These are phyloP conservation scores for Phytophthora europaea DNA, from an alignment of 352 stramenopile species.

Conservation along the genomic window DNA sequence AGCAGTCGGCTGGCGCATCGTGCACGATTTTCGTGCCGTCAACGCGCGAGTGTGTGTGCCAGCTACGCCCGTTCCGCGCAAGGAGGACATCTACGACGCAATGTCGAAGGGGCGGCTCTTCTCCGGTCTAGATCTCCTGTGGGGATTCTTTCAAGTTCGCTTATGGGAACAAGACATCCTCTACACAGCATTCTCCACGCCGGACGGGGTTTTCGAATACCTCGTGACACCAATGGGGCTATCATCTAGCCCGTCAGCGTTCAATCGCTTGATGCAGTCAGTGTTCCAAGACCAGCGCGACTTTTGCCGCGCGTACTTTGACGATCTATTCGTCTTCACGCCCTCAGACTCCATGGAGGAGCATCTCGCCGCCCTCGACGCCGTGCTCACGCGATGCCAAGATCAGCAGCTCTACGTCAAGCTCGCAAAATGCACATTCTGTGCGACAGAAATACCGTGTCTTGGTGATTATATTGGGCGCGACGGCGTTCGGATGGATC, in stretches of 20 bases:
- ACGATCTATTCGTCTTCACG: conserved; percentile 14
- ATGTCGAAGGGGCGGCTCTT: background rate
- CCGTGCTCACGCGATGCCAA: background rate
- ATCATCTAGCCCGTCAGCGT: background rate
- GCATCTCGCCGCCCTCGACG: background rate
- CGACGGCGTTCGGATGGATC: no score
- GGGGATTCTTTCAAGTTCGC: conserved; percentile 8
- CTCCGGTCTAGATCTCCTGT: background rate
- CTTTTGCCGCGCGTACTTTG: conserved; percentile 11
- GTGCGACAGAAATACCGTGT: no score
- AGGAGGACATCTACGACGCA: conserved; percentile 7
- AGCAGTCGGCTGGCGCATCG: background rate
- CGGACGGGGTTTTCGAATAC: conserved; percentile 7
- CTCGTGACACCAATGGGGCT: background rate
- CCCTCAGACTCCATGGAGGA: background rate
- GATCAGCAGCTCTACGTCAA: conserved; percentile 16
- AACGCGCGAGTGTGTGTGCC: background rate
- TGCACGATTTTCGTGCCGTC: background rate
- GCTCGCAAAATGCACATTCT: conserved; percentile 13
- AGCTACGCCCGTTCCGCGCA: background rate
- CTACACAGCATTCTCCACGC: conserved; percentile 8
- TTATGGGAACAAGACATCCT: background rate
- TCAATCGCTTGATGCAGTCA: conserved; percentile 1
- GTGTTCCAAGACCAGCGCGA: background rate
- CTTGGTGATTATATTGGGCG: no score